Conservation (phyloP, 495 filamentous ascomycete genomes). For the Neurospora sp. region DNA sequence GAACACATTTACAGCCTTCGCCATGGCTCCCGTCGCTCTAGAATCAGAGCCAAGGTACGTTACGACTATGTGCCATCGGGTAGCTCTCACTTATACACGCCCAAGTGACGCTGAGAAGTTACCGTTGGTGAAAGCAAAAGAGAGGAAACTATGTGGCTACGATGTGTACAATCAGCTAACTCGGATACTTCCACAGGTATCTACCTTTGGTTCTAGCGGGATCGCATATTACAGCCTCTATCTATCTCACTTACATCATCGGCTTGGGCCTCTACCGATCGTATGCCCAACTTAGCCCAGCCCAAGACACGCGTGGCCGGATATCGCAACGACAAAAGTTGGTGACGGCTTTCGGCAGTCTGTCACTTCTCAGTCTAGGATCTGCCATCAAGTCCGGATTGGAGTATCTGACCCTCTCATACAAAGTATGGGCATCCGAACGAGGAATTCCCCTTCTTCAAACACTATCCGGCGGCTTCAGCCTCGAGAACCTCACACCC, state of each 20-base stretch:
- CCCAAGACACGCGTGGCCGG: conserved; percentile 36
- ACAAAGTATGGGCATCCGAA: conserved; percentile 39
- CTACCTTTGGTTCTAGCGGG: conserved; percentile 27
- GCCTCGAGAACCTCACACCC: not conserved
- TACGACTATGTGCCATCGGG: not conserved
- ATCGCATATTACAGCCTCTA: conserved; percentile 24
- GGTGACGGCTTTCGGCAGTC: conserved; percentile 29
- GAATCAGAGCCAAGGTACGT: conserved; percentile 22
- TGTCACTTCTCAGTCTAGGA: conserved; percentile 29
- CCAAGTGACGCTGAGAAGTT: not conserved
- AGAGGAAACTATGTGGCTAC: not conserved
- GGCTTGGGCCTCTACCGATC: conserved; percentile 31
- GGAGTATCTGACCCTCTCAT: conserved; percentile 31
- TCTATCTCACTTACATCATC: conserved; percentile 29
- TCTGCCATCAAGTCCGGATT: conserved; percentile 27
- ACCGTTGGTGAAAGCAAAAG: not conserved
- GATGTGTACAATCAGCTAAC: not conserved
- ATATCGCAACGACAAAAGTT: conserved; percentile 30
- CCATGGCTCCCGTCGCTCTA: conserved; percentile 27
- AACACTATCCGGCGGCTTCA: not conserved
- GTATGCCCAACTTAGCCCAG: conserved; percentile 34
- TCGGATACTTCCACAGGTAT: conserved; percentile 20
- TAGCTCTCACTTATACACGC: not conserved
- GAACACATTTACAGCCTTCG: not conserved
- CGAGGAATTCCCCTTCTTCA: conserved; percentile 21